Base-by-base conservation (phyloP, 106 monocot species). In the Amphibolis antarctica region DNA sequence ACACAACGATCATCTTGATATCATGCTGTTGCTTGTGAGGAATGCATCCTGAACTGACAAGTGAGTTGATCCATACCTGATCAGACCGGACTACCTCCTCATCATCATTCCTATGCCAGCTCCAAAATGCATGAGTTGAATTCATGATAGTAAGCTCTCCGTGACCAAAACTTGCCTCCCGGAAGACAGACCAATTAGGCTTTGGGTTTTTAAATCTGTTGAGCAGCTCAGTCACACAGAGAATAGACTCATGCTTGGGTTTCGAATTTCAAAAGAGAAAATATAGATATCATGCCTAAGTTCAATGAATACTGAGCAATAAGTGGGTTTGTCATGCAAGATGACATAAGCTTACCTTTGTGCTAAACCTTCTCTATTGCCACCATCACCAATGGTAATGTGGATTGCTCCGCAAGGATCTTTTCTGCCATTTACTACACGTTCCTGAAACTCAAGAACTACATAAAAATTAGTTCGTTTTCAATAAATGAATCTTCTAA, bases 101-200 rank as follows among this genome's bases (percentile, higher is more conserved):
- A 43, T 96, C 89, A 26, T 90, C 96, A 62, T 96, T 96, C 74
- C 89, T 81, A 64, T 96, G 96, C 96, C 96, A 96, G 26, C 84
- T 90, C 96, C 96, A 96, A 43, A 65, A 74, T 6, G 93, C 89
- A 67, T 94, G 89, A 11, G 81, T 85, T 13, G 67, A 66, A 64
- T 94, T 94, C 45, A 86, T 70, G 50, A 94, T 71, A 63, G 74
- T 72, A 20, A 94, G 79, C 59, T 89, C 84, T 1, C 94, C 94
- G 51, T 96, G 94, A 12, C 94, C 94, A 47, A 96, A 96, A 55
- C 94, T 96, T 31, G 89, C 86, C 72, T 96, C 94, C 10, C 94
- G 68, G 68, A 82, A 98, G 22, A 70, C 87, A 0, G 96, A 98
- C 96, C 96, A 98, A 29, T 66, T 48, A 43, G 96, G 96, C 48